phyloP scores from a whole-genome alignment of 2,329 filamentous ascomycete species.

The Tolypocladium guangdongense region DNA sequence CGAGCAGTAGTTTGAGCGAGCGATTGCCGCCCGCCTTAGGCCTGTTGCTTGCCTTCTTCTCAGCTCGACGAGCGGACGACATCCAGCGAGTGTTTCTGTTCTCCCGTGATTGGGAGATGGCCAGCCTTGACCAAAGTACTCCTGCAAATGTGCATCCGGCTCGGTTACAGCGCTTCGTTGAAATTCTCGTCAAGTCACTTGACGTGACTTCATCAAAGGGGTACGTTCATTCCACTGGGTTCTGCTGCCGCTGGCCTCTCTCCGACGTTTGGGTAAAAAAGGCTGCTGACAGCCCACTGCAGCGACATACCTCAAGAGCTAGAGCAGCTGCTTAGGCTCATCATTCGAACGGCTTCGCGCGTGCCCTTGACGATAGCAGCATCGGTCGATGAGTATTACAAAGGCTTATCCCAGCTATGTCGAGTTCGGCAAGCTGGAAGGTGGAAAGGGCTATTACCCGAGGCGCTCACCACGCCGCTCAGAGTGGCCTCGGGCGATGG shows the following conservation, averaged over 20 bases:
- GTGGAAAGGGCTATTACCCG: constrained; percentile 12
- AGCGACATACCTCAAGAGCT: constrained; percentile 3
- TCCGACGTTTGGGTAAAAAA: neutral
- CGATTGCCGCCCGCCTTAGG: constrained; percentile 30
- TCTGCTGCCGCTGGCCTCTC: neutral
- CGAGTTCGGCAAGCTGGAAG: constrained; percentile 10
- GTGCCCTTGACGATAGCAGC: constrained; percentile 11
- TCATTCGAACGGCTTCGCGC: constrained; percentile 16
- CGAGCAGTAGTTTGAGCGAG: constrained; percentile 19
- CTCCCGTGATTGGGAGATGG: constrained; percentile 28
- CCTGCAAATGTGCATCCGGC: constrained; percentile 16
- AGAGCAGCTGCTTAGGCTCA: constrained; percentile 23
- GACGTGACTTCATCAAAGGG: constrained; percentile 9
- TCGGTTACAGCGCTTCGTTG: constrained; percentile 23
- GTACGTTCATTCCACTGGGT: constrained; percentile 10
- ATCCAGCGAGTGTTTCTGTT: constrained; percentile 35
- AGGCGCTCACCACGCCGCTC: constrained; percentile 20
- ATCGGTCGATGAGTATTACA: constrained; percentile 27
- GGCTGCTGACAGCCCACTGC: neutral
- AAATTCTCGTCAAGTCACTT: constrained; percentile 24
- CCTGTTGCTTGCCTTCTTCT: constrained; percentile 40
- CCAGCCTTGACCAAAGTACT: constrained; percentile 24
- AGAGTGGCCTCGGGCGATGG: constrained; percentile 7
- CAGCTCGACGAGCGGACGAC: constrained; percentile 32
- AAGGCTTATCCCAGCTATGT: constrained; percentile 25